Percentiles rank a stretch among this genome's conserved stretches.
phyloP scores from a whole-genome alignment of 176 grass and related monocot species.

The Oryza nivara region DNA sequence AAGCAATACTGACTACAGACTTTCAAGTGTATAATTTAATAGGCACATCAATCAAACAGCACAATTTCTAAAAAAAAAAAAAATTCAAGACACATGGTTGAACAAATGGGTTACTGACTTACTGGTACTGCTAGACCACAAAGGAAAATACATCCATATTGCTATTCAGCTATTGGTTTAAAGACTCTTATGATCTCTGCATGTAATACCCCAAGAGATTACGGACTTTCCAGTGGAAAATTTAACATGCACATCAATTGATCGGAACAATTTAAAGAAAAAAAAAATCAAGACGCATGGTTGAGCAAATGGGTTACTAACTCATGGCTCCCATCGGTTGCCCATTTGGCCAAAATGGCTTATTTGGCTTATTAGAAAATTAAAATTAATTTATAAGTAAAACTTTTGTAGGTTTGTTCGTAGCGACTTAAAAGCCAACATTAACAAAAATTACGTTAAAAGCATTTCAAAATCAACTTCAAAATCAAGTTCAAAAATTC shows the following conservation, averaged over 20 bases:
- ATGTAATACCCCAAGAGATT: neutral
- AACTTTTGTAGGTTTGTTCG: too few relatives aligned
- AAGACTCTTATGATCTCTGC: neutral
- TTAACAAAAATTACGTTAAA: too few relatives aligned
- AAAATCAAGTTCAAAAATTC: too few relatives aligned
- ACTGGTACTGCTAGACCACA: neutral
- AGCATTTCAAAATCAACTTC: too few relatives aligned
- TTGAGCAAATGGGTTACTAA: neutral
- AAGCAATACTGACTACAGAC: neutral
- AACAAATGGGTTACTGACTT: neutral
- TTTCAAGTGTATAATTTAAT: neutral
- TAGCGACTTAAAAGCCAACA: too few relatives aligned
- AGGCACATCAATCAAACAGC: neutral
- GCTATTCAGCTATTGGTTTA: neutral
- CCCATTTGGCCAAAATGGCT: too few relatives aligned
- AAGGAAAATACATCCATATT: neutral
- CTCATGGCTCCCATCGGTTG: too few relatives aligned
- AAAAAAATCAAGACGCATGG: neutral
- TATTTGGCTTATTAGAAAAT: too few relatives aligned
- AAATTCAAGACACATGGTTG: neutral
- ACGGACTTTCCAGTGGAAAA: neutral
- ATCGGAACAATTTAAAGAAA: neutral
- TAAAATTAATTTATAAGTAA: too few relatives aligned
- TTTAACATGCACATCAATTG: neutral
- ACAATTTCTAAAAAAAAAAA: neutral